Conservation (phyloP, 345 rosid genomes). For the Atalantia buxifolia region DNA sequence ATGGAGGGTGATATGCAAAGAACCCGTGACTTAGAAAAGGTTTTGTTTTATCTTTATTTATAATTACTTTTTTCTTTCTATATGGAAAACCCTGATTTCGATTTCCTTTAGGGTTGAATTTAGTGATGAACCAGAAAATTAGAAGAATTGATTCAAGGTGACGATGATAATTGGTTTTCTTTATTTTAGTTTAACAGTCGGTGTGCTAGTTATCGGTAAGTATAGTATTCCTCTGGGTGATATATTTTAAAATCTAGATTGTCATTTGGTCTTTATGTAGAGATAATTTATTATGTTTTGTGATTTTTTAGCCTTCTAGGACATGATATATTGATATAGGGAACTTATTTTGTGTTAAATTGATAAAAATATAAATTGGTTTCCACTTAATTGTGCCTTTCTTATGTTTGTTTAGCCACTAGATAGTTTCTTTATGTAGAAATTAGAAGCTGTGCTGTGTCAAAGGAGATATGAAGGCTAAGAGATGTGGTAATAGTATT, state of each 20-base stretch:
- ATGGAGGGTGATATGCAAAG: slow-evolving; percentile 44
- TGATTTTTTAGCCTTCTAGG: neutral
- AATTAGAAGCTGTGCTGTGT: too few relatives aligned
- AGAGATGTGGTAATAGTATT: too few relatives aligned
- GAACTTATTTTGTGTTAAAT: too few relatives aligned
- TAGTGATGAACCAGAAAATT: neutral
- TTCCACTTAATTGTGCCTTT: too few relatives aligned
- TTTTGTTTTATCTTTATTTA: neutral
- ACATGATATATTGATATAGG: neutral
- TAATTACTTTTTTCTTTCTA: neutral
- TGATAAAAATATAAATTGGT: too few relatives aligned
- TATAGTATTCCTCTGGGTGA: neutral
- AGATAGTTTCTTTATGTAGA: too few relatives aligned
- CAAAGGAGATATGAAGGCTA: too few relatives aligned
- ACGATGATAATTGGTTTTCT: too few relatives aligned
- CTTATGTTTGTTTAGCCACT: too few relatives aligned
- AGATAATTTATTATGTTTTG: neutral
- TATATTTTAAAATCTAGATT: neutral
- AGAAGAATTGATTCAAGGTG: too few relatives aligned
- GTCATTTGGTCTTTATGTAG: neutral
- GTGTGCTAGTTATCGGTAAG: too few relatives aligned
- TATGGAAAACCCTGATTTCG: neutral
- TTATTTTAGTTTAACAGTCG: too few relatives aligned
- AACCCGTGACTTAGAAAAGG: slow-evolving; percentile 47
- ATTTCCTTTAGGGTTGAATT: neutral